Evolutionary conservation across 164 flowering plant genomes (phyloP), one percentile per base, ranked within the genome.

Genomic region (Warburgia ugandensis): DNA sequence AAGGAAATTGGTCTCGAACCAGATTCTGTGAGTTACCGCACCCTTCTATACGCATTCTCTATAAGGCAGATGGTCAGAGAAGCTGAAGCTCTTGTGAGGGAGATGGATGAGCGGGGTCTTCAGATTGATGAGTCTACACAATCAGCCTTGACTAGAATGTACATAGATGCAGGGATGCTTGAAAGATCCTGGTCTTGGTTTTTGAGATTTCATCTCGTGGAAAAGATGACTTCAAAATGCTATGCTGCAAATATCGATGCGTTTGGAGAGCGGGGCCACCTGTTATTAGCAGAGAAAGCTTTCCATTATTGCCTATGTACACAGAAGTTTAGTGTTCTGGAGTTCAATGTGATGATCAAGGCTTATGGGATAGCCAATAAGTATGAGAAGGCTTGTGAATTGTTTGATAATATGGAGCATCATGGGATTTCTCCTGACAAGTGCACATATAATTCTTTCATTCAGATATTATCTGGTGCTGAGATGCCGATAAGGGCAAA

Each of bases 221-320:
- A 88, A 37, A 63, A 71, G 45, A 81, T 87, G 88, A 83, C 75
- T 62, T 75, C 88, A 28, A 86, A 85, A 58, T 84, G 98, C 60
- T 87, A 81, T 65, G 73, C 96, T 53, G 98, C 98, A 2, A 81
- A 74, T 44, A 83, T 92, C 56, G 95, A 92, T 79, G 98, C 95
- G 16, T 92, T 63, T 76, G 96, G 96, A 35, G 94, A 81, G 68
- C 79, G 76, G 30, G 94, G 94, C 3, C 65, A 73, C 58, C 31
- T 71, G 38, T 46, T 66, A 64, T 85, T 81, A 69, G 95, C 95
- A 29, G 88, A 85, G 55, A 77, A 74, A 58, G 86, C 60, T 58
- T 92, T 92, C 59, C 8, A 42, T n/a, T 81, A 81, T 63, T 85
- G 94, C 68, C 70, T 44, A 58, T 71, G 77, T 43, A 25, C 16